Base-by-base conservation (phyloP, 495 filamentous ascomycete genomes). In the Jackrogersella multiformis region DNA sequence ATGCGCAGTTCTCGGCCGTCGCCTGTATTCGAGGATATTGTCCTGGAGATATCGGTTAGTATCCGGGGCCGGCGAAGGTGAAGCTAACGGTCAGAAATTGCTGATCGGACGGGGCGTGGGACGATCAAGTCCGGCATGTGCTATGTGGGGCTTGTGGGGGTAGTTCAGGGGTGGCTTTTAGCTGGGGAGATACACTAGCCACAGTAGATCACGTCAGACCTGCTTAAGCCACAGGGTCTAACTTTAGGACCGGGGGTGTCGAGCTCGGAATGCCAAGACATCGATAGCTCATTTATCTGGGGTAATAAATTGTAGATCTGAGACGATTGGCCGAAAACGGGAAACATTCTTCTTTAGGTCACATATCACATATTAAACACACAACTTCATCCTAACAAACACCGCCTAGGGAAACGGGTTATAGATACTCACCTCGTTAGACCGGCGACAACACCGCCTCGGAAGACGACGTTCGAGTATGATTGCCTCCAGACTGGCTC, bases 51-150 rank as follows among this genome's bases (percentile, higher is more conserved):
- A 18, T 36, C n/a, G 10, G 63, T 56, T 60, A 55, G 41, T 48
- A 48, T 10, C 35, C 41, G 56, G 56, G 41, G 6, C 51, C 32
- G 64, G 20, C 54, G 44, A 39, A 53, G 23, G 12, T 41, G 10
- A 45, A 49, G 32, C 32, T 35, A 66, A 35, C 56, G 61, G 51
- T 32, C 36, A 65, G 26, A 65, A 70, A 69, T 55, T 59, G 32
- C 49, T 52, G 56, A 52, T 69, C 66, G 48, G n/a, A 46, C 38
- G 28, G 66, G 51, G 39, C 5, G 21, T 32, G 45, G 35, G 54
- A 44, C 60, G 39, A 69, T 64, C 54, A 54, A 13, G 44, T 20
- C 41, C 65, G 45, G 57, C 57, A 52, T 61, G 30, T 44, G 52
- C 44, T 39, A 68, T 42, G 64, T 56, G 51, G 64, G 56, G 44